Evolutionary conservation across 225 moss, liverwort and hornwort species (phyloP), one percentile per base, ranked within the genome.

Genomic region (Marchantia paleacea): DNA sequence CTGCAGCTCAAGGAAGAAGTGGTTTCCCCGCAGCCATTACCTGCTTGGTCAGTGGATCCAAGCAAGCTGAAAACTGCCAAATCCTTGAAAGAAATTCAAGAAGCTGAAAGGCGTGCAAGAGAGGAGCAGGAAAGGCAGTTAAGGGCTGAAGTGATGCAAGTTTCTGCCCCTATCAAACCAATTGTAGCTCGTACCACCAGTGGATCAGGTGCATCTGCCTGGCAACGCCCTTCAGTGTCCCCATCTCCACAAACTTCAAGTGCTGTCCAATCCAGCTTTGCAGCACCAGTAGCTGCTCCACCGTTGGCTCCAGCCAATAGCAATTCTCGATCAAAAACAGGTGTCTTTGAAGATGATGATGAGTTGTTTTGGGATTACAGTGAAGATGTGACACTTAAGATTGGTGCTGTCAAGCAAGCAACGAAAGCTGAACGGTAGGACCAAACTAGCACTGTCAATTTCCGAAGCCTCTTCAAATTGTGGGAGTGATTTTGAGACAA

Each of bases 51-150:
- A 6, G 81, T 90, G 24, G 92, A 92, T 77, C 86, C 86, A 12
- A 90, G 54, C 75, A 90, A 91, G 80, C 81, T 82, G 0, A 95
- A 91, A 80, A 86, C 85, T 68, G 90, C 90, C 10, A 95, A 94
- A 72, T 92, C 92, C 80, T 75, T 99, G 79, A 99, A 95, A 91
- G 99, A 99, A 78, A 99, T 99, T 73, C 99, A 99, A 77, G 95
- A 99, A 88, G 87, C 88, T 66, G 99, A 99, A 82, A 90, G 88
- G 77, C 89, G 91, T 75, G 91, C 89, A 79, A 92, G 91, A 50
- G 97, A 97, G 84, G 97, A 94, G 83, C 94, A 92, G 86, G 99
- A 94, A 67, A 86, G 90, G 82, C 95, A 92, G 75, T 79, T 88
- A 31, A 90, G 90, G 79, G 75, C 83, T 73, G 85, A 85, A 87